These are phyloP conservation scores for Podaxis rugospora DNA, from an alignment of 768 basidiomycete species.

Conservation along the genomic window DNA sequence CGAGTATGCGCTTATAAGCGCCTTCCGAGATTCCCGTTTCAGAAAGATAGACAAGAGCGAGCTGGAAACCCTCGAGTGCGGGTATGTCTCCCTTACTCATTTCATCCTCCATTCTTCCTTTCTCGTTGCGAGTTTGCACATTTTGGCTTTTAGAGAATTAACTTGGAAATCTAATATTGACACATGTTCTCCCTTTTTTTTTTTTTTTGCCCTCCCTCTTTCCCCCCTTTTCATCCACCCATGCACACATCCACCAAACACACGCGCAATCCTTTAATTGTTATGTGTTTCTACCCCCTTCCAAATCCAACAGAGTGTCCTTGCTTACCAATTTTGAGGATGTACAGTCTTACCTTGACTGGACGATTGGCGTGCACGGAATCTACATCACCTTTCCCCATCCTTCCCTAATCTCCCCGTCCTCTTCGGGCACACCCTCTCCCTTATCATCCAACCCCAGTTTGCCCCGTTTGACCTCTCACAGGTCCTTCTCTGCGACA, in stretches of 20 bases:
- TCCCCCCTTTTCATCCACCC: neutral
- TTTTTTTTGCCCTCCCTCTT: neutral
- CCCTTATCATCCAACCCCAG: conserved; percentile 64
- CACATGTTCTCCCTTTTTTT: conserved; percentile 9
- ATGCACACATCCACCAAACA: neutral
- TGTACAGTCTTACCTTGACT: conserved; percentile 81
- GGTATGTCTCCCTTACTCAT: conserved; percentile 43
- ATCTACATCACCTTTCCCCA: conserved; percentile 87
- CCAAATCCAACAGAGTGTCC: conserved; percentile 58
- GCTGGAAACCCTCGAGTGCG: conserved; percentile 79
- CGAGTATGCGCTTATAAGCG: conserved; percentile 91
- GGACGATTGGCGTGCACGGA: conserved; percentile 90
- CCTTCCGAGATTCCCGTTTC: conserved; percentile 87
- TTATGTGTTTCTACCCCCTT: conserved; percentile 9
- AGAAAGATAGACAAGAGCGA: conserved; percentile 73
- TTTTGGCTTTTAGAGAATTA: neutral
- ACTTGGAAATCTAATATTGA: conserved; percentile 12
- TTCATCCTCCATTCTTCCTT: conserved; percentile 1
- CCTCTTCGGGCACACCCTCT: conserved; percentile 63
- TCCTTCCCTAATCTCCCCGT: conserved; percentile 54
- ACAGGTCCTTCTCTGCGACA: conserved; percentile 72
- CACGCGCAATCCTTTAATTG: neutral
- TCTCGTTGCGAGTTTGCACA: neutral
- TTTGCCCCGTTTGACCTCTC: conserved; percentile 49
- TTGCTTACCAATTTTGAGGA: conserved; percentile 92